A percentile compares a stretch with the other conserved stretches of the same genome.
Conservation (phyloP, 306 rosid genomes). For the Luffa acutangula region DNA sequence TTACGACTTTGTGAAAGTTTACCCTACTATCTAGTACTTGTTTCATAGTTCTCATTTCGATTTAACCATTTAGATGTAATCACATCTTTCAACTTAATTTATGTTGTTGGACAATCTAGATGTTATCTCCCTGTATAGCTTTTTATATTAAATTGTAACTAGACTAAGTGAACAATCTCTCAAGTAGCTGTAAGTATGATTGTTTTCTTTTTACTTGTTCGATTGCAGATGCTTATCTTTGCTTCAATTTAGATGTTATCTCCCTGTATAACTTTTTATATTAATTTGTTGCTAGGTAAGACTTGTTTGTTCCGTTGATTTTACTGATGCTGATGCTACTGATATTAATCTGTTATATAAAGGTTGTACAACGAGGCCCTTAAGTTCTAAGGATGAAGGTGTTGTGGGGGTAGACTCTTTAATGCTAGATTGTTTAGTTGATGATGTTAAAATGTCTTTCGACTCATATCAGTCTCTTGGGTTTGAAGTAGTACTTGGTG, state of each 20-base stretch:
- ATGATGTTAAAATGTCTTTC: no score
- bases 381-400: no score
- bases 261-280: background rate
- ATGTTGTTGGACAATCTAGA: background rate
- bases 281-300: background rate
- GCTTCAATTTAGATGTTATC: background rate
- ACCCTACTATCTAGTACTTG: background rate
- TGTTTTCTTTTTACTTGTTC: background rate
- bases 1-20: background rate
- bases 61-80: background rate
- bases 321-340: background rate
- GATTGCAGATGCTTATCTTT: background rate
- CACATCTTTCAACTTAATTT: background rate
- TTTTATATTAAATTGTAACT: background rate
- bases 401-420: no score
- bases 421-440: no score
- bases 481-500: no score
- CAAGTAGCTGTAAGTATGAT: slow-evolving; percentile 51
- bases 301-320: background rate
- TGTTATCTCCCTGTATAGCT: no score
- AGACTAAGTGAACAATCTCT: slow-evolving; percentile 69
- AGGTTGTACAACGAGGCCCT: no score
- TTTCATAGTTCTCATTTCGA: background rate
- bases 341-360: background rate
- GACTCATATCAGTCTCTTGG: no score